Conservation (phyloP, 139 green algal genomes). For the Tetradesmus obliquus region DNA sequence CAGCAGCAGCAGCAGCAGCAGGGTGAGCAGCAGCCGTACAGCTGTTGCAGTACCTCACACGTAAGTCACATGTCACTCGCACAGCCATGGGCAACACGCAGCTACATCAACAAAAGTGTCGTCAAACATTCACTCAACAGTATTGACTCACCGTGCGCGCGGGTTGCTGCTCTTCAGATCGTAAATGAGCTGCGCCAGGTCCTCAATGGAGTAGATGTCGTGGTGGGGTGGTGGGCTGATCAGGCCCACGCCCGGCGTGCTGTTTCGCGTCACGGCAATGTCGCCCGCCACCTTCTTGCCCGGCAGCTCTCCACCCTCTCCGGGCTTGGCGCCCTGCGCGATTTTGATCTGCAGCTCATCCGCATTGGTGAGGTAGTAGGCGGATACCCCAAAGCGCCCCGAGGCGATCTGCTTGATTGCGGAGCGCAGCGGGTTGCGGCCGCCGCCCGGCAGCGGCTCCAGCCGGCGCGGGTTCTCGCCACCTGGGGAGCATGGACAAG, state of each 20-base stretch:
- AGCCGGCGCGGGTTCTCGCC: conserved; percentile 94
- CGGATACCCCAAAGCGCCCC: conserved; percentile 93
- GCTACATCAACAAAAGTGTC: too few species aligned
- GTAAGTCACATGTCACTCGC: too few species aligned
- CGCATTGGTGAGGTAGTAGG: conserved; percentile 96
- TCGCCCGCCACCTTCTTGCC: conserved; percentile 91
- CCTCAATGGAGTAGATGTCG: conserved; percentile 99
- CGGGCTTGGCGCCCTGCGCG: conserved; percentile 80
- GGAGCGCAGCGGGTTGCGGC: conserved; percentile 84
- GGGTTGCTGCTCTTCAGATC: conserved; percentile 93
- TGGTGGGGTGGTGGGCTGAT: conserved; percentile 99
- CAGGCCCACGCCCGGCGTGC: conserved; percentile 94
- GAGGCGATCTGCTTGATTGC: conserved; percentile 93
- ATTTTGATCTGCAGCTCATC: conserved; percentile 98
- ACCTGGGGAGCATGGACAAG: not conserved
- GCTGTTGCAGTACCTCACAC: too few species aligned
- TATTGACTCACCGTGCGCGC: conserved; percentile 48
- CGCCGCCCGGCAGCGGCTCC: conserved; percentile 80
- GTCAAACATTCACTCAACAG: too few species aligned
- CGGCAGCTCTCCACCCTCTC: conserved; percentile 95
- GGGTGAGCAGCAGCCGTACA: too few species aligned
- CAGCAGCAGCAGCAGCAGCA: too few species aligned
- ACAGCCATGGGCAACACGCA: too few species aligned
- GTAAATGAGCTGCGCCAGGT: conserved; percentile 99
- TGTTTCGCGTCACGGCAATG: conserved; percentile 88